These are phyloP conservation scores for Leccinum variicolor DNA, from an alignment of 768 basidiomycete genomes.

Conservation along the genomic window DNA sequence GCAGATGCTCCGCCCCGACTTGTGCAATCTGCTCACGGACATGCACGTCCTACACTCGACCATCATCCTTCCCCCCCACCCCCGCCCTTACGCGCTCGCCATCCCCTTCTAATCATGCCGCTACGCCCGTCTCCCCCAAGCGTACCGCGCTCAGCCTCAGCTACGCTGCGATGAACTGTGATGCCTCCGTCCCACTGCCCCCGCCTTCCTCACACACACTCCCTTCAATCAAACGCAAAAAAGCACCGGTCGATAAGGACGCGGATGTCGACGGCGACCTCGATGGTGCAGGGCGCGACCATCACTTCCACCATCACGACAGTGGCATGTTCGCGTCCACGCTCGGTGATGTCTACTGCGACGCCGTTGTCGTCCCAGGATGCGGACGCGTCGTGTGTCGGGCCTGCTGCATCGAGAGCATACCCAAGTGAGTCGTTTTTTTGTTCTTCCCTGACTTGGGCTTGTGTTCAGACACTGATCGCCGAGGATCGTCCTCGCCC, in stretches of 20 bases:
- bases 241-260: constrained; percentile 23
- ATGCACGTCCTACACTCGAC: constrained; percentile 32
- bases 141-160: constrained; percentile 27
- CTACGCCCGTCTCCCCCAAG: constrained; percentile 23
- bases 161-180: constrained; percentile 22
- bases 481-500: too few relatives aligned
- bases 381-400: constrained; percentile 36
- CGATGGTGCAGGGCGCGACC: neutral
- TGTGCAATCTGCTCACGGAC: constrained; percentile 37
- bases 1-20: constrained; percentile 32
- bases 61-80: constrained; percentile 34
- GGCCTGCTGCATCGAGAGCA: constrained; percentile 35
- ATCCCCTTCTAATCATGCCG: constrained; percentile 17
- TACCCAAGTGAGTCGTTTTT: constrained; percentile 28
- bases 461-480: constrained; percentile 9
- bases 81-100: constrained; percentile 35
- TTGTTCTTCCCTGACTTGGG: neutral
- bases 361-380: constrained; percentile 24
- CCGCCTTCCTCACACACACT: neutral
- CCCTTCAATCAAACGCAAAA: constrained; percentile 26
- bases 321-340: neutral
- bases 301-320: neutral
- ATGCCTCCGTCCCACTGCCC: neutral
- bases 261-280: constrained; percentile 10
- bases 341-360: neutral